A percentile compares a stretch with the other conserved stretches of the same genome.
Conservation (phyloP, 148 eudicot species). For the Limonium bicolor region DNA sequence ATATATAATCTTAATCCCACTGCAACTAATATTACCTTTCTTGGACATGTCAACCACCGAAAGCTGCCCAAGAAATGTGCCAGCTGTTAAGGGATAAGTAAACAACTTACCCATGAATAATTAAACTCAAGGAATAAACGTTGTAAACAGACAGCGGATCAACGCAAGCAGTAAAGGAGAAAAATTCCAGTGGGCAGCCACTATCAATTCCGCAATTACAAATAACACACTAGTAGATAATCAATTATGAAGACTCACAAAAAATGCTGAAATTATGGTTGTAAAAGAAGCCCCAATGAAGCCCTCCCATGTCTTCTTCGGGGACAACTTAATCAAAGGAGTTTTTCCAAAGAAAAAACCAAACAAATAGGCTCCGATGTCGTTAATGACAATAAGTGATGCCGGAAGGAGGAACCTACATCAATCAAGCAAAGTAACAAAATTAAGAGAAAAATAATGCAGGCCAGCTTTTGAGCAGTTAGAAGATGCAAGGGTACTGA, state of each 20-base stretch:
- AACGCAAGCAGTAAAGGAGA: too few relatives aligned
- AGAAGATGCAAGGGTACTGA: too few relatives aligned
- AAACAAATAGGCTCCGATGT: slow-evolving; percentile 85
- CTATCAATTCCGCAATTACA: too few relatives aligned
- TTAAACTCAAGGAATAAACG: too few relatives aligned
- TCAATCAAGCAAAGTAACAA: background rate
- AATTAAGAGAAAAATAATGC: background rate
- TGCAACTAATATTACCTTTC: slow-evolving; percentile 33
- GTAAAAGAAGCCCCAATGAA: slow-evolving; percentile 91
- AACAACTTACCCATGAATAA: too few relatives aligned
- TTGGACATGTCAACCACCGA: slow-evolving; percentile 93
- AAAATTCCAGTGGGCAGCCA: too few relatives aligned
- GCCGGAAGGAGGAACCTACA: slow-evolving; percentile 99
- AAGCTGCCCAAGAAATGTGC: slow-evolving; percentile 80
- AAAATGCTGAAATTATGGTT: slow-evolving; percentile 72
- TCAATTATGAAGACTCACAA: slow-evolving; percentile 32
- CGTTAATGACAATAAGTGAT: slow-evolving; percentile 89
- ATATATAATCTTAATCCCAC: background rate
- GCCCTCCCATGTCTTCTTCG: slow-evolving; percentile 97
- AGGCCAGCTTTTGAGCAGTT: too few relatives aligned
- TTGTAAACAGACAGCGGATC: too few relatives aligned
- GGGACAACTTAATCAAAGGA: slow-evolving; percentile 90
- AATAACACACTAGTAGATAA: background rate
- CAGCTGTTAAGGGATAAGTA: too few relatives aligned
- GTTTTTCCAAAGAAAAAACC: slow-evolving; percentile 97